Evolutionary conservation across 495 filamentous ascomycete species (phyloP).

Genomic region (Hypomontagnella monticulosa): DNA sequence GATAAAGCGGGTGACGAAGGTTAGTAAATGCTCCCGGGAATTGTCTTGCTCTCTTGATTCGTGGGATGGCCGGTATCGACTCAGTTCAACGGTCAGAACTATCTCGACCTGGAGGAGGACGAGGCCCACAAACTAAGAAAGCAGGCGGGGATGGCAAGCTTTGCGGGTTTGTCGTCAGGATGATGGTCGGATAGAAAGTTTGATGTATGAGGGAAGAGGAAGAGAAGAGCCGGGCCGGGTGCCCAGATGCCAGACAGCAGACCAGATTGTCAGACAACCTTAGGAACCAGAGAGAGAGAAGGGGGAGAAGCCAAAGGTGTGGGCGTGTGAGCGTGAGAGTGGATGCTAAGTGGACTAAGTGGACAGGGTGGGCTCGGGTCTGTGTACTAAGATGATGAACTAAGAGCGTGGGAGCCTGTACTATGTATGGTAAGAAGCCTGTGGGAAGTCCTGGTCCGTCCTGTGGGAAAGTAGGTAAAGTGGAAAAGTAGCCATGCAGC

Average conservation of each 20-base stretch:
- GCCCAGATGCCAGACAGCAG: slow-evolving; percentile 25
- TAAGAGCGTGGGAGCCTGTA: slow-evolving; percentile 26
- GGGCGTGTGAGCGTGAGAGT: neutral
- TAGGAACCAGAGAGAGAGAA: too few relatives aligned
- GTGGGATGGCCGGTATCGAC: slow-evolving; percentile 22
- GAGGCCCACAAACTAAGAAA: slow-evolving; percentile 31
- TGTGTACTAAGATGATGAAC: too few relatives aligned
- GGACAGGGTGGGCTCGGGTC: slow-evolving; percentile 12
- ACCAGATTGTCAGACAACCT: too few relatives aligned
- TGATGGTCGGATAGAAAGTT: slow-evolving; percentile 35
- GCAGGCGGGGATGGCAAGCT: slow-evolving; percentile 11
- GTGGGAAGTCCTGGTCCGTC: neutral
- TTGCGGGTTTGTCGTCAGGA: slow-evolving; percentile 35
- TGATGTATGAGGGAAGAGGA: slow-evolving; percentile 35
- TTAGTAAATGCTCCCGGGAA: slow-evolving; percentile 8
- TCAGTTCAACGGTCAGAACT: slow-evolving; percentile 30
- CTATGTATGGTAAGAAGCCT: too few relatives aligned
- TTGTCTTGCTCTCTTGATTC: slow-evolving; percentile 33
- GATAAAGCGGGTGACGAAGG: slow-evolving; percentile 1
- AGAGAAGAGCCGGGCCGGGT: slow-evolving; percentile 34
- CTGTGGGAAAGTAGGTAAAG: too few relatives aligned
- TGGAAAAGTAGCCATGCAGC: too few relatives aligned
- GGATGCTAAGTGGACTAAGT: too few relatives aligned
- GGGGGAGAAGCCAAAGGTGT: slow-evolving; percentile 23
- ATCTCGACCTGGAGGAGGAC: slow-evolving; percentile 30